A percentile compares a stretch with the other conserved stretches of the same genome.
phyloP scores from a whole-genome alignment of 2,329 filamentous ascomycete genomes.

The Plenodomus tracheiphilus region DNA sequence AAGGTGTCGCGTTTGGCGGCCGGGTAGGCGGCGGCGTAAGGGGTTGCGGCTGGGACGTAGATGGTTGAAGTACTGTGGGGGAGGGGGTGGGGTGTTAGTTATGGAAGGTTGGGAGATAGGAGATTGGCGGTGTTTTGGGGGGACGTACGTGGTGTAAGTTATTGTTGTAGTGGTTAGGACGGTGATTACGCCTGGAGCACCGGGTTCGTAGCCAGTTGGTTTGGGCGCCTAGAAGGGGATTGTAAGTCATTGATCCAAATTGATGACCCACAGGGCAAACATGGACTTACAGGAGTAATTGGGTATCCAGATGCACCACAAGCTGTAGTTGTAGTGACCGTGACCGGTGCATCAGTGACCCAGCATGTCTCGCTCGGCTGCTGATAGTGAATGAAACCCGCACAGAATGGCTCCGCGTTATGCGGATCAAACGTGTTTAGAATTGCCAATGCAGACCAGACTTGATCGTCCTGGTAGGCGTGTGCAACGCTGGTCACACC shows the following conservation, averaged over 20 bases:
- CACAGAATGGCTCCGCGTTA: slow-evolving; percentile 1
- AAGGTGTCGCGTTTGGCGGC: slow-evolving; percentile 8
- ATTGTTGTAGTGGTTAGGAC: slow-evolving; percentile 2
- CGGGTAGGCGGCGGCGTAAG: neutral
- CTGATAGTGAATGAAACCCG: neutral
- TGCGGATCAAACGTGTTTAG: neutral
- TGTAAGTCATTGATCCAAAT: neutral
- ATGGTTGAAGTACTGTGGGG: slow-evolving; percentile 3
- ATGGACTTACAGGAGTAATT: neutral
- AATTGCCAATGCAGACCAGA: neutral
- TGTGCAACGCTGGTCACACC: neutral
- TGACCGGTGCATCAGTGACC: neutral
- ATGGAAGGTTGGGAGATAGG: neutral
- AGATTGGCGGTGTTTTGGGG: neutral
- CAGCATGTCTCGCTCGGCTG: neutral
- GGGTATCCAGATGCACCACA: neutral
- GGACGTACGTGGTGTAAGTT: slow-evolving; percentile 2
- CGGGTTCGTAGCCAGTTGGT: neutral
- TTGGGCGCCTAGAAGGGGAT: neutral
- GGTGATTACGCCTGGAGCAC: neutral
- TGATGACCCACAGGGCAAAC: too few species aligned
- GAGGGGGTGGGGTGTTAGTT: neutral
- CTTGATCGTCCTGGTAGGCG: slow-evolving; percentile 1
- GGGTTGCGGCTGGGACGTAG: neutral
- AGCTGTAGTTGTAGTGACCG: slow-evolving; percentile 1